phyloP scores from a whole-genome alignment of 805 yeast species.

The Pichia thaimueangensis region DNA sequence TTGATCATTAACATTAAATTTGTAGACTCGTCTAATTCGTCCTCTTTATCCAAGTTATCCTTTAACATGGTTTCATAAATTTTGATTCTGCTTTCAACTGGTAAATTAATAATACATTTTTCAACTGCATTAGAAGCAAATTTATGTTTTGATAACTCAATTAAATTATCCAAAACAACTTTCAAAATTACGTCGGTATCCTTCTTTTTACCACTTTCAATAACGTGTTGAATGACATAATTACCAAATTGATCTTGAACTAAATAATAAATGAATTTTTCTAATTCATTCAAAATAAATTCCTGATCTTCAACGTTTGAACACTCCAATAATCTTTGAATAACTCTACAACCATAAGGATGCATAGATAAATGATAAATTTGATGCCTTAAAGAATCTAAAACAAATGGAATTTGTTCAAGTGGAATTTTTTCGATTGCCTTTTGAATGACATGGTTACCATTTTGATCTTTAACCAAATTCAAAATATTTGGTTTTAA shows the following conservation, averaged over 20 bases:
- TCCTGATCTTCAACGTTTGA: slow-evolving; percentile 61
- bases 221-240: slow-evolving; percentile 92
- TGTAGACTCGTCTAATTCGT: slow-evolving; percentile 51
- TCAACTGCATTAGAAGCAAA: slow-evolving; percentile 98
- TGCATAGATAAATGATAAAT: slow-evolving; percentile 87
- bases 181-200: slow-evolving; percentile 56
- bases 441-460: slow-evolving; percentile 96
- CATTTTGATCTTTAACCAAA: slow-evolving; percentile 92
- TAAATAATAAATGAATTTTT: slow-evolving; percentile 62
- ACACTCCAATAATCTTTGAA: slow-evolving; percentile 84
- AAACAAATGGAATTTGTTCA: slow-evolving; percentile 59
- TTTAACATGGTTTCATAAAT: slow-evolving; percentile 64
- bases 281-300: slow-evolving; percentile 63
- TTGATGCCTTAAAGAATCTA: slow-evolving; percentile 60
- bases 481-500: slow-evolving; percentile 50
- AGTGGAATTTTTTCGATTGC: slow-evolving; percentile 84
- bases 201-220: slow-evolving; percentile 67
- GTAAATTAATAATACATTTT: slow-evolving; percentile 77
- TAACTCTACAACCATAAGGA: slow-evolving; percentile 96
- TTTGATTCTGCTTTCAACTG: slow-evolving; percentile 49
- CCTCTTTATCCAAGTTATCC: slow-evolving; percentile 37
- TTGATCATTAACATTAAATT: slow-evolving; percentile 90
- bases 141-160: slow-evolving; percentile 87
- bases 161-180: slow-evolving; percentile 55
- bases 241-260: slow-evolving; percentile 97